Evolutionary conservation across 148 eudicot genomes (phyloP), one percentile per base, ranked within the genome.

Genomic region (Talinum fruticosum): DNA sequence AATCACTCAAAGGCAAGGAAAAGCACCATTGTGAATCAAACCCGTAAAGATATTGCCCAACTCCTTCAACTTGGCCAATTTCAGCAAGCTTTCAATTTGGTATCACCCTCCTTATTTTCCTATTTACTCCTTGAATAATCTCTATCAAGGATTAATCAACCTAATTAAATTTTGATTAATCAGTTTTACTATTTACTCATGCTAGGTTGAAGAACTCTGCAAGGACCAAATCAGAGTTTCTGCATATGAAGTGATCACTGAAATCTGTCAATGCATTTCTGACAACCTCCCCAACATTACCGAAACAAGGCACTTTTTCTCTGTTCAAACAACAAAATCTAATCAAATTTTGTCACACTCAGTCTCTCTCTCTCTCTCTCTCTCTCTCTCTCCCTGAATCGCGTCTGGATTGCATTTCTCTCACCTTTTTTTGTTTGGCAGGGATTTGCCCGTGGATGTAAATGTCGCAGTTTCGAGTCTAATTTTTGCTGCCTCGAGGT

Each of bases 401-500:
- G 23, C 18, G 23, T 21, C 4, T 49, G 61, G 23, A 19, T 49
- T 49, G 23, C 57, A 49, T 19, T 18, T 19, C 23, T 19, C n/a
- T 51, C 18, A 6, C 57, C n/a, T 23, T 51, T 51, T 19, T 51
- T 19, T 19, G 47, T 2, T 51, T 51, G 23, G 4, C 80, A 76
- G 80, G 45, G 78, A 79, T 1, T 72, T 83, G 67, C 74, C 82
- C 19, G 12, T n/a, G 36, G 85, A 79, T 44, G 75, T 73, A 35
- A 76, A 57, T 38, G 41, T 44, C 8, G 82, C 79, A 16, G 41
- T 83, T 19, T 76, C 51, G 28, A 80, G 78, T 49, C 81, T 80
- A 21, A 38, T 69, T 18, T 80, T 73, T 54, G 81, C 83, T 32
- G 83, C 81, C 28, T 80, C 86, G 59, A 80, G 83, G 51, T 83